These are phyloP conservation scores for Aspergillus saccharolyticus DNA, from an alignment of 495 filamentous ascomycete species.

Conservation along the genomic window DNA sequence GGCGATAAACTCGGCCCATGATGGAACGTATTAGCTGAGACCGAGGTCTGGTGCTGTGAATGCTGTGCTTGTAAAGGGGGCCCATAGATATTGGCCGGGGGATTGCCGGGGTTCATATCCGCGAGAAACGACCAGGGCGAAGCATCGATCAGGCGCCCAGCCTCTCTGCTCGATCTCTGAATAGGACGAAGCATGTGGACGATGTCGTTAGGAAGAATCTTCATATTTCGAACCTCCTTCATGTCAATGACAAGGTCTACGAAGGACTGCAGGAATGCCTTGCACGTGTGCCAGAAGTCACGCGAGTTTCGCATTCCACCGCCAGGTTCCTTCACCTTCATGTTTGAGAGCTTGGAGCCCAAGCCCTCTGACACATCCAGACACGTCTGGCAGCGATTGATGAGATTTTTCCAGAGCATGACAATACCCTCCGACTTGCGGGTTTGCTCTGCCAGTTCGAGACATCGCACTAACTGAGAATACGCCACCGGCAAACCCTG, in stretches of 20 bases:
- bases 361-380: conserved; percentile 62
- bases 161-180: conserved; percentile 70
- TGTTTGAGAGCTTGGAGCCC: conserved; percentile 64
- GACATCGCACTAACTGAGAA: conserved; percentile 51
- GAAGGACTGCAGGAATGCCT: conserved; percentile 70
- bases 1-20: conserved; percentile 33
- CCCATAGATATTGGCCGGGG: conserved; percentile 33
- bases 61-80: conserved; percentile 35
- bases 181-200: conserved; percentile 68
- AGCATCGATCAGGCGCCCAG: conserved; percentile 62
- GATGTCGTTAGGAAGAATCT: conserved; percentile 62
- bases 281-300: conserved; percentile 79
- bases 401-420: conserved; percentile 64
- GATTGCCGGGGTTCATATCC: conserved; percentile 30
- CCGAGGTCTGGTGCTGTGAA: conserved; percentile 31
- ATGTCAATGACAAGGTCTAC: conserved; percentile 66
- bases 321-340: conserved; percentile 78
- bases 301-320: conserved; percentile 62
- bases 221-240: conserved; percentile 59
- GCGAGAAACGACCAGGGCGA: conserved; percentile 68
- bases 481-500: conserved; percentile 61
- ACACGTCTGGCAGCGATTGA: conserved; percentile 58
- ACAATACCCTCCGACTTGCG: conserved; percentile 47
- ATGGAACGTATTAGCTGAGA: conserved; percentile 27
- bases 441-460: conserved; percentile 43